A percentile compares a stretch with the other conserved stretches of the same genome.
Evolutionary conservation across 768 basidiomycete genomes (phyloP).

Genomic region (Tylopilus felleus): DNA sequence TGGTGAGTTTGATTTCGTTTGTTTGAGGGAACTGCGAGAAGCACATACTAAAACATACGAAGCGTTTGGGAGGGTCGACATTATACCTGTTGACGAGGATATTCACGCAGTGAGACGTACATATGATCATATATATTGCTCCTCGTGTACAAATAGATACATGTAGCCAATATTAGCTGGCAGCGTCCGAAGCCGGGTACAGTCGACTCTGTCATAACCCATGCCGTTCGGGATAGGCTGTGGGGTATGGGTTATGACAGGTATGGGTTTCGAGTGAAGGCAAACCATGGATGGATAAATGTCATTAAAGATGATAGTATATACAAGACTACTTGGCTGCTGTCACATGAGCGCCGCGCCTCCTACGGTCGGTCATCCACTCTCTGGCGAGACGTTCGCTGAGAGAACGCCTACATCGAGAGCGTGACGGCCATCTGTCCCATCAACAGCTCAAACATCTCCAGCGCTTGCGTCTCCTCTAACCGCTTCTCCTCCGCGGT

Average conservation of each 20-base stretch:
- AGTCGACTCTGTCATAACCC: too few relatives aligned
- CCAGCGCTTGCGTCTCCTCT: conserved; percentile 8
- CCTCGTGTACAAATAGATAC: conserved; percentile 1
- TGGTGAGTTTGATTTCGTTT: conserved; percentile 35
- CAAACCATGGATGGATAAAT: too few relatives aligned
- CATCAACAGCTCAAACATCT: conserved; percentile 1
- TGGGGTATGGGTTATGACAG: too few relatives aligned
- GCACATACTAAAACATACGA: conserved; percentile 4
- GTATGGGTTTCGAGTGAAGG: too few relatives aligned
- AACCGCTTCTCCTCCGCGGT: neutral
- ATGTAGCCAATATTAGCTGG: neutral
- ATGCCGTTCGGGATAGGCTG: too few relatives aligned
- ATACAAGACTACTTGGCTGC: too few relatives aligned
- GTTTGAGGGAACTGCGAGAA: neutral
- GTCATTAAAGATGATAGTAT: too few relatives aligned
- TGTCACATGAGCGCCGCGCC: too few relatives aligned
- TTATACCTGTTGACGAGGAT: conserved; percentile 49
- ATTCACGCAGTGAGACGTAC: conserved; percentile 44
- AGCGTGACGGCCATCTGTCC: conserved; percentile 5
- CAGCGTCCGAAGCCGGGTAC: neutral
- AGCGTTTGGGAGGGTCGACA: conserved; percentile 61
- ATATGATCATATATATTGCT: neutral
- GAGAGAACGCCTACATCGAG: too few relatives aligned
- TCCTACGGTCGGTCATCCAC: too few relatives aligned
- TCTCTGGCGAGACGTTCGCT: too few relatives aligned